Evolutionary conservation across 2,329 filamentous ascomycete species (phyloP).

Genomic region (Sporothrix euskadiensis): DNA sequence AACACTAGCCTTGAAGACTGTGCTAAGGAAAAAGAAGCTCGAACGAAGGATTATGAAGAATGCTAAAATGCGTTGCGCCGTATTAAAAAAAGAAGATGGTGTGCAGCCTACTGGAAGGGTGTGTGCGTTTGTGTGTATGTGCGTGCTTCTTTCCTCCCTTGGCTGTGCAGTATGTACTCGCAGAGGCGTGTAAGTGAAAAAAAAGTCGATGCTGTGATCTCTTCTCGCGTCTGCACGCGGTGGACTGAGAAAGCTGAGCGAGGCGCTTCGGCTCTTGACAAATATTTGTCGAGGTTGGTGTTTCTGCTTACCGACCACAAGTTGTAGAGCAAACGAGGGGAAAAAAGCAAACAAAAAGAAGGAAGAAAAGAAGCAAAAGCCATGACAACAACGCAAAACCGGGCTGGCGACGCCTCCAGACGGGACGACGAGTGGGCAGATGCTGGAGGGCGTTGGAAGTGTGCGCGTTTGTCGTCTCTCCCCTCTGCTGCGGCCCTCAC

Average conservation of each 20-base stretch:
- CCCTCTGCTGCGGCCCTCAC: not conserved
- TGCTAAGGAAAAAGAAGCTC: not conserved
- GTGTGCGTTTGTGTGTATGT: conserved; percentile 10
- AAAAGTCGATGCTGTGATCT: not conserved
- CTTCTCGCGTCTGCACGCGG: not conserved
- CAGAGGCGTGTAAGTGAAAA: conserved; percentile 9
- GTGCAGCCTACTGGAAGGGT: not conserved
- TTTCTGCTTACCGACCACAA: not conserved
- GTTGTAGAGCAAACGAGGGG: not conserved
- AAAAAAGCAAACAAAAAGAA: not conserved
- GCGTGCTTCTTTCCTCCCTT: not conserved
- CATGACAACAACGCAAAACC: not conserved
- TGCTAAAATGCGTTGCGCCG: not conserved
- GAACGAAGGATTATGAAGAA: not conserved
- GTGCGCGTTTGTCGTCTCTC: not conserved
- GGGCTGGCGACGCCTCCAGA: not conserved
- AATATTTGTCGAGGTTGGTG: not conserved
- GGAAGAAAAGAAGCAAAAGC: not conserved
- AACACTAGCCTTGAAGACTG: conserved; percentile 4
- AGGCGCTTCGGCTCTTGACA: not conserved
- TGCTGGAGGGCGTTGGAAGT: not conserved
- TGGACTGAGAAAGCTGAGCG: not conserved
- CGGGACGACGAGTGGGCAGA: not conserved
- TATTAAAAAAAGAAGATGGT: conserved; percentile 2
- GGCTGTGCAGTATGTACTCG: not conserved